Conservation (phyloP, 768 basidiomycete species). For the Boletus coccyginus region DNA sequence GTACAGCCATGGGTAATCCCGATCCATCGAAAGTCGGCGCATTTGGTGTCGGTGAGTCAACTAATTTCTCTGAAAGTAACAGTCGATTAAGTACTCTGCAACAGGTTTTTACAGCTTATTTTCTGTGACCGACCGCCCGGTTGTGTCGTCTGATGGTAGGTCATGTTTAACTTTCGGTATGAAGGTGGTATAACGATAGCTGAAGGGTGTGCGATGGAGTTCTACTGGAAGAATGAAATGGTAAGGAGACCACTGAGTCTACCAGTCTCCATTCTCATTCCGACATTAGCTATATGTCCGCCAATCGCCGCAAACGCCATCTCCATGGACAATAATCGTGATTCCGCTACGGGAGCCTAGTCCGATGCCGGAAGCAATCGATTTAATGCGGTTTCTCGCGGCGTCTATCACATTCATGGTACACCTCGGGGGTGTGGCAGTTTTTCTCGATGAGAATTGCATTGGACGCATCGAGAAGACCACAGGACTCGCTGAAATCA, state of each 20-base stretch:
- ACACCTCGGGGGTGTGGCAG: conserved; percentile 64
- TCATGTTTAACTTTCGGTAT: background rate
- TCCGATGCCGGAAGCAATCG: conserved; percentile 73
- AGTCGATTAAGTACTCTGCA: background rate
- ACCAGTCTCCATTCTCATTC: background rate
- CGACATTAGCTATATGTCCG: background rate
- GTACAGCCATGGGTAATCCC: conserved; percentile 84
- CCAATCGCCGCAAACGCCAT: background rate
- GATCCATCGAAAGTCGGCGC: conserved; percentile 95
- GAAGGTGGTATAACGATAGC: background rate
- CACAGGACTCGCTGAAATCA: conserved; percentile 42
- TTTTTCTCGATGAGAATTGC: conserved; percentile 75
- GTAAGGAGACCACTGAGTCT: background rate
- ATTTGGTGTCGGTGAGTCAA: conserved; percentile 72
- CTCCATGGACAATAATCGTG: conserved; percentile 79
- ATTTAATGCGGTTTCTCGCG: conserved; percentile 87
- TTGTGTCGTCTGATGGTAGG: background rate
- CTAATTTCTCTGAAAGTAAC: background rate
- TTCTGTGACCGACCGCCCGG: conserved; percentile 50
- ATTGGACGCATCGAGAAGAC: conserved; percentile 63
- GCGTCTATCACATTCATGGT: conserved; percentile 93
- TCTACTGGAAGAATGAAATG: background rate
- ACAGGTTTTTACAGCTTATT: conserved; percentile 75
- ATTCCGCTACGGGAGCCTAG: conserved; percentile 78
- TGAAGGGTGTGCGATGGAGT: background rate